Percentiles rank a stretch among this genome's conserved stretches.
Evolutionary conservation across 1,139 yeast species (phyloP).

Genomic region (Blastobotrys capitulatus): DNA sequence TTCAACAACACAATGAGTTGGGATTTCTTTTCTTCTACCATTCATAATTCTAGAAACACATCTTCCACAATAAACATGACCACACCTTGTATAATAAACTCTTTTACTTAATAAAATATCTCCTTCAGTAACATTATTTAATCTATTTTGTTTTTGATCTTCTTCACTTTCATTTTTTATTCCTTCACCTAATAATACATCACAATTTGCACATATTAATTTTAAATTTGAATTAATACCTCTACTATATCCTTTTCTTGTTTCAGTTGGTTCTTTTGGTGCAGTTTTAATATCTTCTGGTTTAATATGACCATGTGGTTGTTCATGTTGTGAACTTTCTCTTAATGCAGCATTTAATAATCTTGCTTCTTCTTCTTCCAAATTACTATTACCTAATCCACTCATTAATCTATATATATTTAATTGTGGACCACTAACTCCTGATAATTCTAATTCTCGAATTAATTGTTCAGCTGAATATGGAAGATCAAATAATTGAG

Average conservation of each 20-base stretch:
- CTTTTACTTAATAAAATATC: constrained; percentile 63
- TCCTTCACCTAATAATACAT: constrained; percentile 64
- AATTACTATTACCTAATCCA: too few relatives aligned
- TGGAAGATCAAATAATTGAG: background rate
- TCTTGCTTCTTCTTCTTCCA: constrained; percentile 1
- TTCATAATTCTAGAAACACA: constrained; percentile 56
- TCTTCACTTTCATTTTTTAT: constrained; percentile 43
- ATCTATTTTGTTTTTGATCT: constrained; percentile 35
- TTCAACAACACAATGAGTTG: constrained; percentile 18
- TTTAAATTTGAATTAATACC: constrained; percentile 11
- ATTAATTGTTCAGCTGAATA: background rate
- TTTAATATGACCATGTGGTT: constrained; percentile 9
- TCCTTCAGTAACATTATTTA: constrained; percentile 40
- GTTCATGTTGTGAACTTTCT: constrained; percentile 11
- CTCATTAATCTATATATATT: too few relatives aligned
- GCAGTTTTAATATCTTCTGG: constrained; percentile 16
- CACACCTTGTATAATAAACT: constrained; percentile 66
- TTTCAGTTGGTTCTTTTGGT: constrained; percentile 16
- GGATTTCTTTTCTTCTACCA: constrained; percentile 13
- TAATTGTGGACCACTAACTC: too few relatives aligned
- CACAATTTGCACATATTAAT: constrained; percentile 62
- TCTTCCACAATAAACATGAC: constrained; percentile 83
- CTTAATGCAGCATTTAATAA: constrained; percentile 13
- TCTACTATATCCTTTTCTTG: constrained; percentile 24
- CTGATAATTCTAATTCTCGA: too few relatives aligned